Evolutionary conservation across 116 monocot species (phyloP).

Genomic region (Trichopus zeylanicus): DNA sequence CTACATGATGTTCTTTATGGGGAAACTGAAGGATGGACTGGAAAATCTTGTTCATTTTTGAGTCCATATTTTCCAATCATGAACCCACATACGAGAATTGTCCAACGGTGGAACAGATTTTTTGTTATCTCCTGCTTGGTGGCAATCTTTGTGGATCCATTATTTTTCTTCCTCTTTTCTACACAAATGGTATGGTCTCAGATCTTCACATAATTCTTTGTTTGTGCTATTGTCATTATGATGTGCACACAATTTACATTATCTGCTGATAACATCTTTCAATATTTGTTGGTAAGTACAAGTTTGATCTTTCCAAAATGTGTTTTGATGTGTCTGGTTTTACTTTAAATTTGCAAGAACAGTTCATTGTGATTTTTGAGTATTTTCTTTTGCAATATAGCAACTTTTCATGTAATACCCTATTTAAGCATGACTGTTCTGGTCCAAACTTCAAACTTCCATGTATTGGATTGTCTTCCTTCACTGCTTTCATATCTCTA

Average conservation of each 20-base stretch:
- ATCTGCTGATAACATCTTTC: no score
- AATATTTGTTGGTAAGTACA: no score
- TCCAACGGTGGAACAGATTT: conserved; percentile 73
- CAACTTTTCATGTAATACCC: no score
- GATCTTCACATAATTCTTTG: background rate
- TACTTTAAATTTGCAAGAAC: no score
- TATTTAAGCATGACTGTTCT: no score
- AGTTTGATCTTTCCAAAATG: no score
- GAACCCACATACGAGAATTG: conserved; percentile 55
- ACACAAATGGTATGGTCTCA: conserved; percentile 25
- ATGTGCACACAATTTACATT: no score
- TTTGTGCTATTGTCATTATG: no score
- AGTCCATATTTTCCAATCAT: conserved; percentile 42
- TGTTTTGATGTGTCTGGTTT: no score
- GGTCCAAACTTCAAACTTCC: background rate
- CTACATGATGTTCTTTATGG: conserved; percentile 29
- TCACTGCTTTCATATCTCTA: no score
- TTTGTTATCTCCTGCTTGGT: conserved; percentile 76
- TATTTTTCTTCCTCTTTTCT: conserved; percentile 68
- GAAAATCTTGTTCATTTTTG: conserved; percentile 20
- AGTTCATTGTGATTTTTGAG: no score
- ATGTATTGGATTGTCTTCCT: background rate
- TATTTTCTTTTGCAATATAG: no score
- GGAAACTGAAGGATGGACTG: conserved; percentile 40
- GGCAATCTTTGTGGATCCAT: conserved; percentile 70